phyloP scores from a whole-genome alignment of 176 grass and related monocot genomes.

The Carex cristatella region DNA sequence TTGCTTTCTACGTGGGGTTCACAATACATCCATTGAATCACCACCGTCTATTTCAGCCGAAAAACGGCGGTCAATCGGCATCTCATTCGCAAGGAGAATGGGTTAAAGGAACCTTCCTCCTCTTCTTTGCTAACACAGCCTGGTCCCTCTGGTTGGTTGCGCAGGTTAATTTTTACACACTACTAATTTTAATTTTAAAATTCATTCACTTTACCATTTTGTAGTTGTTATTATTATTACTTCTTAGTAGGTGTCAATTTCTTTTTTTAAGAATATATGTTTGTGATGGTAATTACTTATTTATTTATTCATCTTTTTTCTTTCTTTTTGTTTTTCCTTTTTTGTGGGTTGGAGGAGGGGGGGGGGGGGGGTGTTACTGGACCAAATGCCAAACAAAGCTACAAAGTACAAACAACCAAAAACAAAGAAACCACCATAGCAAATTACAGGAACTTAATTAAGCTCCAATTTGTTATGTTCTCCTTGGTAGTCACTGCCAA shows the following conservation, averaged over 20 bases:
- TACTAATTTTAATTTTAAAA: not conserved
- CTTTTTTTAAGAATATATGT: not conserved
- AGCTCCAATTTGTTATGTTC: not conserved
- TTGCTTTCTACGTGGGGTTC: conserved; percentile 51
- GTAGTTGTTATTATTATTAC: no score
- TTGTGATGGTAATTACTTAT: not conserved
- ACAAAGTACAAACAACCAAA: not conserved
- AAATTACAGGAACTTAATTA: not conserved
- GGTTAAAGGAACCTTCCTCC: conserved; percentile 54
- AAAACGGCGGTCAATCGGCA: not conserved
- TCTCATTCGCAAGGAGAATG: conserved; percentile 19
- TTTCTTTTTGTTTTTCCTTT: not conserved
- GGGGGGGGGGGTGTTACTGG: no score
- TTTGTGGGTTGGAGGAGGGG: no score
- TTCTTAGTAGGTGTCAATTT: not conserved
- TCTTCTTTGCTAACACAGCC: conserved; percentile 39
- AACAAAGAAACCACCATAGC: not conserved
- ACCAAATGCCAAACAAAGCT: not conserved
- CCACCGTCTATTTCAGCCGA: conserved; percentile 20
- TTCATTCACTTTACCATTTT: no score
- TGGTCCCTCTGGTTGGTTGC: conserved; percentile 66
- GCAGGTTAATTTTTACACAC: conserved; percentile 29
- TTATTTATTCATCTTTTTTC: no score
- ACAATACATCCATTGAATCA: conserved; percentile 41
- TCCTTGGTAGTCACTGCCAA: not conserved